Percentiles rank a stretch among this genome's conserved stretches.
Conservation (phyloP, 177 flowering plant species). For the Vitis hybrid region DNA sequence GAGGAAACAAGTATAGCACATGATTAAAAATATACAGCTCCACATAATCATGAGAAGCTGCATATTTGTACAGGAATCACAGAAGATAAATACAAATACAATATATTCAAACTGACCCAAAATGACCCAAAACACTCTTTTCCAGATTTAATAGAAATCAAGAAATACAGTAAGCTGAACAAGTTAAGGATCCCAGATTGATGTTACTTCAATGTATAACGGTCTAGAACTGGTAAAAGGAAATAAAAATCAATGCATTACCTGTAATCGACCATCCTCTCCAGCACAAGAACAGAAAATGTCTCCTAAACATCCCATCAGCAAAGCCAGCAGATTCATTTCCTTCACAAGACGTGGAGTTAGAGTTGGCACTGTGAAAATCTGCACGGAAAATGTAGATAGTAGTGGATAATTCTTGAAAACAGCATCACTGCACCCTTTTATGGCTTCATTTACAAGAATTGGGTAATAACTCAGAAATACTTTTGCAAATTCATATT, state of each 20-base stretch:
- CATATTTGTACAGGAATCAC: no score
- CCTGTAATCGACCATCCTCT: slow-evolving; percentile 80
- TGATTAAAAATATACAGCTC: no score
- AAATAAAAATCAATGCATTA: slow-evolving; percentile 19
- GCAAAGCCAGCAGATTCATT: slow-evolving; percentile 58
- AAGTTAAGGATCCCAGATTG: no score
- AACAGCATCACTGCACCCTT: slow-evolving; percentile 36
- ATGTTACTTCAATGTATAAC: background rate
- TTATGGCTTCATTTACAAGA: slow-evolving; percentile 56
- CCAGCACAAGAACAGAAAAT: slow-evolving; percentile 69
- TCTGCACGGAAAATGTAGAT: slow-evolving; percentile 84
- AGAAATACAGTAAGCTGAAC: background rate
- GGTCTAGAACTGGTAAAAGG: background rate
- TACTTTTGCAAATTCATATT: slow-evolving; percentile 85
- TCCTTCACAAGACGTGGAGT: slow-evolving; percentile 88
- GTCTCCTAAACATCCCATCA: slow-evolving; percentile 72
- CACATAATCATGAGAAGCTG: no score
- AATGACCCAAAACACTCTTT: no score
- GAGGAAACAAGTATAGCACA: no score
- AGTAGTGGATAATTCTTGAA: slow-evolving; percentile 56
- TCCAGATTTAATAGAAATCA: no score
- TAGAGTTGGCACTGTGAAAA: slow-evolving; percentile 88
- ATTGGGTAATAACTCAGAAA: slow-evolving; percentile 71
- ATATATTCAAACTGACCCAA: no score
- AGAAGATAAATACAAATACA: no score